Conservation (phyloP, 2,329 filamentous ascomycete genomes). For the Colletotrichum tropicale region DNA sequence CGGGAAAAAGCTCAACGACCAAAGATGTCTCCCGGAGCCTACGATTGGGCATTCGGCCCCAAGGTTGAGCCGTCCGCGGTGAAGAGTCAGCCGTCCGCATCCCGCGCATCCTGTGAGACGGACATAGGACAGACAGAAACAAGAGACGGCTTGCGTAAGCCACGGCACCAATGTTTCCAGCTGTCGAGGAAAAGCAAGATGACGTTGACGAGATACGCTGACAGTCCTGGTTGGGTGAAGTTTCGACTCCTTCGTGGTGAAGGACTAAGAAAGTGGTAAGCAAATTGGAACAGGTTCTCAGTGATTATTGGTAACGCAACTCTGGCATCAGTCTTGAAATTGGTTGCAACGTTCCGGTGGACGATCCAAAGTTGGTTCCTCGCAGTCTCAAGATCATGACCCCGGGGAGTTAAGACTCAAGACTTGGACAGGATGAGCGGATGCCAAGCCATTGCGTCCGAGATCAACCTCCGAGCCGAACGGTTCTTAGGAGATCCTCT, state of each 20-base stretch:
- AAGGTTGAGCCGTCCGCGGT: background rate
- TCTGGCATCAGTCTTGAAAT: background rate
- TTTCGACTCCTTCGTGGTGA: background rate
- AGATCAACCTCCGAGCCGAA: conserved; percentile 8
- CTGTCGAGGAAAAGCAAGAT: background rate
- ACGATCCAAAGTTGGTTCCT: background rate
- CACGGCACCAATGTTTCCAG: background rate
- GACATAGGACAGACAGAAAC: background rate
- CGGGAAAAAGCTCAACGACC: background rate
- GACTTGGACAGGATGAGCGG: background rate
- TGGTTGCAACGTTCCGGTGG: background rate
- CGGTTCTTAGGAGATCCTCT: background rate
- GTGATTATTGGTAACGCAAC: background rate
- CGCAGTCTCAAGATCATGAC: background rate
- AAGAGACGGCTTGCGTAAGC: conserved; percentile 1
- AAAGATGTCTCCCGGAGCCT: background rate
- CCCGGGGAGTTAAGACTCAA: background rate
- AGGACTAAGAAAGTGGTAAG: background rate
- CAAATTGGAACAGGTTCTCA: background rate
- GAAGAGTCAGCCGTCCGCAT: background rate
- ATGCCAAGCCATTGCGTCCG: background rate
- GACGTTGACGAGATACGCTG: background rate
- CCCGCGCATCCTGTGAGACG: background rate
- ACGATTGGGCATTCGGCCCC: background rate
- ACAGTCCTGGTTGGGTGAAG: background rate